Evolutionary conservation across 768 basidiomycete genomes (phyloP), one percentile per base, ranked within the genome.

Genomic region (Lactifluus subvellereus): DNA sequence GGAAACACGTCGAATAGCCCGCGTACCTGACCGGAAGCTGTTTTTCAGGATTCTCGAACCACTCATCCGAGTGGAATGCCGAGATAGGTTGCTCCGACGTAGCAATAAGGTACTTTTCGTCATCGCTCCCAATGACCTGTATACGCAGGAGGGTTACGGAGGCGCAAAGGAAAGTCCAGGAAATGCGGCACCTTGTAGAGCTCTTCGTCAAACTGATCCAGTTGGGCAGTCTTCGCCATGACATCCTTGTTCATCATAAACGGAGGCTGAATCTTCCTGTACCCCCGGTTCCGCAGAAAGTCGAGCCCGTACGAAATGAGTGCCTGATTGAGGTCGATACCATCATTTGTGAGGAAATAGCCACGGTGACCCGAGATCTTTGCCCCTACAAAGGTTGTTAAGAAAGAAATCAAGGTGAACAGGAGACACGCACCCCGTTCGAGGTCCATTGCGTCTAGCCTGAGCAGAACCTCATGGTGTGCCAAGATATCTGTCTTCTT

Each of bases 61-160:
- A 98, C 75, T 98, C 97, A 70, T 95, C 95, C 54, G 89, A 84
- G 77, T 98, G 94, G 74, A 86, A 90, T 5, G 92, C 91, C 7
- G 97, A 98, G 75, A 99, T 94, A 43, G 97, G 97, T 73, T 99
- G 97, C 76, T 99, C 97, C 52, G 94, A 96, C 54, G 97, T 99
- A 5, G 97, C 97, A 72, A 99, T 99, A 54, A 99, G 85, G 77
- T 99, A 99, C 74, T 98, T 98, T 74, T 98, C 96, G 70, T 97
- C 94, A 60, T 94, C 92, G 42, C 83, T 83, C 9, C 82, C 94
- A 67, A 92, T 89, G 59, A 95, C 89, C 91, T 90, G 59, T 27
- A 47, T 54, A 33, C 6, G 49, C 18, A n/a, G 47, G 8, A 20
- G n/a, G 37, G 33, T 52, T 48, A 48, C 18, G 10, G 38, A 43